These are phyloP conservation scores for Salvia sclarea DNA, from an alignment of 305 asterid species.

Conservation along the genomic window DNA sequence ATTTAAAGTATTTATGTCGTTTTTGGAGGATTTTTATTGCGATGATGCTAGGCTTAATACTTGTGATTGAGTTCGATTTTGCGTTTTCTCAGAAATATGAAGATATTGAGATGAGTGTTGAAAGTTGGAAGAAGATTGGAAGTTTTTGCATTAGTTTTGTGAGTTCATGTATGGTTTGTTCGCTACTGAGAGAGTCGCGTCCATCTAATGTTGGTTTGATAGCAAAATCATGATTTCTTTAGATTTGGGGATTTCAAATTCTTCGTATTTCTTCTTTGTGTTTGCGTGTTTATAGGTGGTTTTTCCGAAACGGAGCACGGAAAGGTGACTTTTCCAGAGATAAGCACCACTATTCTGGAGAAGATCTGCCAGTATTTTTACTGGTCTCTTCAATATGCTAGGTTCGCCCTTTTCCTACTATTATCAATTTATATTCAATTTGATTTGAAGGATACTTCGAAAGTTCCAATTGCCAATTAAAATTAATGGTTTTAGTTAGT, in stretches of 20 bases:
- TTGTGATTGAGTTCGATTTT: conserved; percentile 4
- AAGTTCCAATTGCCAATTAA: not conserved
- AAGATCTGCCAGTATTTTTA: conserved; percentile 95
- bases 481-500: conserved; percentile 23
- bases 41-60: not conserved
- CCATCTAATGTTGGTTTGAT: not conserved
- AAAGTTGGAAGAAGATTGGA: not conserved
- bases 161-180: not conserved
- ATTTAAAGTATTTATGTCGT: not conserved
- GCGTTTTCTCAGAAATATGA: not conserved
- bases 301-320: conserved; percentile 86
- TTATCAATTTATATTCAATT: not conserved
- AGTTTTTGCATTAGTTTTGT: not conserved
- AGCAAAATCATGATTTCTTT: not conserved
- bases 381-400: conserved; percentile 98
- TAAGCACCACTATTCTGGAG: conserved; percentile 85
- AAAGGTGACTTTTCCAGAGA: conserved; percentile 93
- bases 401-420: conserved; percentile 43
- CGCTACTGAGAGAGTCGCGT: not conserved
- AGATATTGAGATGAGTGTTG: not conserved
- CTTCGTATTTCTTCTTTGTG: not conserved
- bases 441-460: not conserved
- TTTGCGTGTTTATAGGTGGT: conserved; percentile 54
- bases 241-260: not conserved
- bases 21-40: conserved; percentile 1